Evolutionary conservation across 1,284 basidiomycete species (phyloP), one percentile per base, ranked within the genome.

Genomic region (Heterobasidion irregulare): DNA sequence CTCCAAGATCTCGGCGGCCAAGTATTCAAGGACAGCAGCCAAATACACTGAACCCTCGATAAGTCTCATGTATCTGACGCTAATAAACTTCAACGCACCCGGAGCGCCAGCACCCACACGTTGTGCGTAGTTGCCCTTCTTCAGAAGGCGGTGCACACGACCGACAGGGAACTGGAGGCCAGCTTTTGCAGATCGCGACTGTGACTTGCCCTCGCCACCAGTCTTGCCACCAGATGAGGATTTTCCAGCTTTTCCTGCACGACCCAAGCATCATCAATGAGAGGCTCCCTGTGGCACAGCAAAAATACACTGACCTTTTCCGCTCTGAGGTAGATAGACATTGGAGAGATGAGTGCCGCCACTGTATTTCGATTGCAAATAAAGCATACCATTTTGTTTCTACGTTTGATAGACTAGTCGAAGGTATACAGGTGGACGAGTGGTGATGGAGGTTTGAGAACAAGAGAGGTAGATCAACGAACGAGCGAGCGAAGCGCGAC

Each of bases 81-180:
- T 43, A 10, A 10, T 35, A 38, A 19, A 36, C n/a, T 26, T 34
- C 33, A 61, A 76, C 78, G 62, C 69, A 80, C 76, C 76, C 65
- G 79, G 85, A 66, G 84, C 81, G 68, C 80, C 82, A 54, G 72
- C 72, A 66, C 80, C 83, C 52, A 86, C 70, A 63, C 83, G 82
- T 65, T 76, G 75, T 54, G 81, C 79, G 64, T 85, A 84, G 73
- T 83, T 83, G 58, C 84, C 83, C 66, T 77, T 78, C 75, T 86
- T 84, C 58, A 89, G 70, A 64, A 83, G 75, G 73, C 86, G 83
- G 70, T 89, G 85, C 70, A 89, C 82, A 78, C 86, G 85, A 70
- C 86, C 84, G 66, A 89, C 86, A 38, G 86, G 87, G 77, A 89
- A 83, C 66, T 92, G 90, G 57, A 94, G 82, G 61, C 90, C 86